Evolutionary conservation across 306 rosid species (phyloP).

Genomic region (Acacia crassicarpa): DNA sequence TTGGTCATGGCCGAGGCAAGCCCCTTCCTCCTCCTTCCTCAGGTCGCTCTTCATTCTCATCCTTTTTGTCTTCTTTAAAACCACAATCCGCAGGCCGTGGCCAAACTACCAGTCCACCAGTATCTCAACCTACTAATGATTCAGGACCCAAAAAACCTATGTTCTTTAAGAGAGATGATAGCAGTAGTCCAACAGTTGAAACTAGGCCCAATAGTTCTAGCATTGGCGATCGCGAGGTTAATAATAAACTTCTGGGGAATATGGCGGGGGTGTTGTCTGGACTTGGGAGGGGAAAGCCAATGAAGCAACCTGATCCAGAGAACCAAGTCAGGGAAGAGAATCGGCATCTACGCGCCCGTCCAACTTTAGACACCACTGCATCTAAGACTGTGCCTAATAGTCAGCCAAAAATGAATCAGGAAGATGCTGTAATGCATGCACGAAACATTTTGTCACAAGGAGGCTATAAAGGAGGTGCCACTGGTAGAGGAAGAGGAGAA

Average conservation of each 20-base stretch:
- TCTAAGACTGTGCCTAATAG: slow-evolving; percentile 8
- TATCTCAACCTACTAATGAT: slow-evolving; percentile 24
- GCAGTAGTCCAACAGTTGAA: slow-evolving; percentile 13
- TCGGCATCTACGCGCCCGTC: slow-evolving; percentile 47
- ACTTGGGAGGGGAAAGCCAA: slow-evolving; percentile 62
- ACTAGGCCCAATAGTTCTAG: not conserved
- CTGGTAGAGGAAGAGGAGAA: slow-evolving; percentile 36
- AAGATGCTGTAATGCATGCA: slow-evolving; percentile 53
- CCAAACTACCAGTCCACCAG: slow-evolving; percentile 27
- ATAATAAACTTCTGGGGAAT: slow-evolving; percentile 30
- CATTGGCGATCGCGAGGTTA: slow-evolving; percentile 25
- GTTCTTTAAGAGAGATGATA: slow-evolving; percentile 46
- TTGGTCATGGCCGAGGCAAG: slow-evolving; percentile 77
- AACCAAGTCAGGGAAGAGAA: slow-evolving; percentile 42
- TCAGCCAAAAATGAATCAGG: slow-evolving; percentile 38
- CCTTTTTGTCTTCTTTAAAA: slow-evolving; percentile 49
- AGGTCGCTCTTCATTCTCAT: slow-evolving; percentile 51
- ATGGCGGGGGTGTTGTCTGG: slow-evolving; percentile 41
- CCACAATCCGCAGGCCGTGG: slow-evolving; percentile 62
- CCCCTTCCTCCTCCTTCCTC: slow-evolving; percentile 45
- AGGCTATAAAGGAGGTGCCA: slow-evolving; percentile 26
- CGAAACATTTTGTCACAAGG: slow-evolving; percentile 33
- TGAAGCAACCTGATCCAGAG: slow-evolving; percentile 32
- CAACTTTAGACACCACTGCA: slow-evolving; percentile 8
- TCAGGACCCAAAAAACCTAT: slow-evolving; percentile 45